A percentile compares a stretch with the other conserved stretches of the same genome.
Evolutionary conservation across 176 grass and related monocot species (phyloP).

Genomic region (Aegilops umbellulata): DNA sequence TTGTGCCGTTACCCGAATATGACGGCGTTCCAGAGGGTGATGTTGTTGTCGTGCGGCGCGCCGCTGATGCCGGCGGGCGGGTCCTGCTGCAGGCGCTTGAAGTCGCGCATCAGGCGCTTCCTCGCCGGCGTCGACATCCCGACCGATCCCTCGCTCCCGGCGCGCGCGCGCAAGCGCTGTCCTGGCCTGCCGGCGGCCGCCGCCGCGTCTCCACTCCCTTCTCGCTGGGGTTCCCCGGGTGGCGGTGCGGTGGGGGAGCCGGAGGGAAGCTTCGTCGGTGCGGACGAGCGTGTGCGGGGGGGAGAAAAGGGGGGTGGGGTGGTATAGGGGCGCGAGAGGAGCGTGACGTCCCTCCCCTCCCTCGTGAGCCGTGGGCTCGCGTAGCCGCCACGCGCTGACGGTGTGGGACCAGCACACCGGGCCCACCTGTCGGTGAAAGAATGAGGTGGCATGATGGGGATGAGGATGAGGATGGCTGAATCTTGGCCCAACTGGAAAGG

Average conservation of each 20-base stretch:
- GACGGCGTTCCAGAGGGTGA: constrained; percentile 94
- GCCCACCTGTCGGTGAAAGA: not conserved
- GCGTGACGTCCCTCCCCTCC: not conserved
- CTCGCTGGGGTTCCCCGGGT: not conserved
- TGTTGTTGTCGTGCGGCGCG: constrained; percentile 95
- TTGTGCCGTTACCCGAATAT: constrained; percentile 55
- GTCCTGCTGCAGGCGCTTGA: constrained; percentile 92
- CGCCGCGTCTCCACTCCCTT: not conserved
- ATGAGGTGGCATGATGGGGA: not conserved
- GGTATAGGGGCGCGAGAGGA: not conserved
- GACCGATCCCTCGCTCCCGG: not conserved
- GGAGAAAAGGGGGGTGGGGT: not conserved
- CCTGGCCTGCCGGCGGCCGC: not conserved
- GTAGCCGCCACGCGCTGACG: not conserved
- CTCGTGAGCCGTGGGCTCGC: not conserved
- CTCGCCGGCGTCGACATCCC: constrained; percentile 91
- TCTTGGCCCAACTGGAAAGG: too few relatives aligned
- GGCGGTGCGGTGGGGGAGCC: not conserved
- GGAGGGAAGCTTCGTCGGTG: constrained; percentile 33
- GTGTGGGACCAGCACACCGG: not conserved
- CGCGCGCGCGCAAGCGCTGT: not conserved
- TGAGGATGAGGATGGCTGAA: not conserved
- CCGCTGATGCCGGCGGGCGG: constrained; percentile 91
- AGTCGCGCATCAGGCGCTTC: constrained; percentile 97
- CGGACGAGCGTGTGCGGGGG: not conserved